These are phyloP conservation scores for Volutella citrinella DNA, from an alignment of 2,329 filamentous ascomycete species.

Conservation along the genomic window DNA sequence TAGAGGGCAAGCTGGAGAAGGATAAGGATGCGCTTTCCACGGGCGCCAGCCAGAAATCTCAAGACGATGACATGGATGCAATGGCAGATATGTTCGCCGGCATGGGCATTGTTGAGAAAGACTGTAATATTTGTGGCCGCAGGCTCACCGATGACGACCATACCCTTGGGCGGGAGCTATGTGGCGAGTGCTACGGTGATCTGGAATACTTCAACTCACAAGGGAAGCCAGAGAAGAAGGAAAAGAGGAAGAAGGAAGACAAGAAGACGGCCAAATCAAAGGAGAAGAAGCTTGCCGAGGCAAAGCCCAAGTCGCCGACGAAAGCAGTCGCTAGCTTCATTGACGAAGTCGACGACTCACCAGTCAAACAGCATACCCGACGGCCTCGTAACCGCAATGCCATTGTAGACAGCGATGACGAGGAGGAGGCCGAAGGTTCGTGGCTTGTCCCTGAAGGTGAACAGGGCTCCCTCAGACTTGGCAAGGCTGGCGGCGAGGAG, in stretches of 20 bases:
- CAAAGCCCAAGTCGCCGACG: constrained; percentile 19
- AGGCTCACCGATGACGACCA: constrained; percentile 54
- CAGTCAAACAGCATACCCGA: constrained; percentile 21
- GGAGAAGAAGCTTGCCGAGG: constrained; percentile 10
- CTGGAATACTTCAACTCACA: constrained; percentile 59
- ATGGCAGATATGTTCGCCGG: constrained; percentile 85
- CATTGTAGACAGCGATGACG: constrained; percentile 65
- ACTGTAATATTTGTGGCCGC: constrained; percentile 79
- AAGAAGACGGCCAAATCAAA: constrained; percentile 15
- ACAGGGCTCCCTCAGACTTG: constrained; percentile 58
- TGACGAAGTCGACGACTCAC: constrained; percentile 8
- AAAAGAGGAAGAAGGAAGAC: constrained; percentile 22
- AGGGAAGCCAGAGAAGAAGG: constrained; percentile 35
- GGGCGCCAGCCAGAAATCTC: constrained; percentile 51
- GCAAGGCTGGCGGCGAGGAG: constrained; percentile 77
- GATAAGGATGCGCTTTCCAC: constrained; percentile 82
- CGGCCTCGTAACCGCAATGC: constrained; percentile 51
- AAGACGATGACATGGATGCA: constrained; percentile 69
- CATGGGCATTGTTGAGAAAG: constrained; percentile 72
- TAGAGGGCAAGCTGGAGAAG: constrained; percentile 79
- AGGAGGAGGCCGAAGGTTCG: constrained; percentile 68
- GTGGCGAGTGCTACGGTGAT: constrained; percentile 72
- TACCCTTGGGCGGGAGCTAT: constrained; percentile 47
- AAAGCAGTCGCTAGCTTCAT: constrained; percentile 16
- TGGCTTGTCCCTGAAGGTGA: constrained; percentile 76